Percentiles rank a stretch among this genome's conserved stretches.
Conservation (phyloP, 23 red algal species). For the Porphyridium purpureum region DNA sequence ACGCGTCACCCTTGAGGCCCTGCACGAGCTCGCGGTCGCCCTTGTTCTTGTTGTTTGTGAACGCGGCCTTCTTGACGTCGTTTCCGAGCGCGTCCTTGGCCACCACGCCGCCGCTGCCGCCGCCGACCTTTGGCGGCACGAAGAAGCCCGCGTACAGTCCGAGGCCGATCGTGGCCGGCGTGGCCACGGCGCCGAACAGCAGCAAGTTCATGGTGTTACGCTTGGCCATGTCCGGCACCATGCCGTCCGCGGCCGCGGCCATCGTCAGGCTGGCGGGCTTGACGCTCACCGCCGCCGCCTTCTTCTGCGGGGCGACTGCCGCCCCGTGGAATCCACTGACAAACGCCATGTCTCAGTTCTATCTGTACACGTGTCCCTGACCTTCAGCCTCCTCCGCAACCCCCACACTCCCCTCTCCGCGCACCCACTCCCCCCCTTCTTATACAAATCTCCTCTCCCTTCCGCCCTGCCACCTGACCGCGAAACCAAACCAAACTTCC, state of each 20-base stretch:
- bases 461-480: too few species aligned
- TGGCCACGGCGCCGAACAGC: constrained; percentile 39
- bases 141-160: constrained; percentile 64
- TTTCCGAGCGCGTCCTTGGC: constrained; percentile 79
- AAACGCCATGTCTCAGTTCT: too few species aligned
- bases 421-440: too few species aligned
- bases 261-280: too few species aligned
- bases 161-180: constrained; percentile 17
- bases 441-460: too few species aligned
- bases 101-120: constrained; percentile 19
- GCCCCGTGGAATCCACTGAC: too few species aligned
- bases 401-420: too few species aligned
- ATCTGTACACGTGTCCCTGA: too few species aligned
- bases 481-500: too few species aligned
- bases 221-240: constrained; percentile 92
- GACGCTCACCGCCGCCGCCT: too few species aligned
- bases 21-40: constrained; percentile 83
- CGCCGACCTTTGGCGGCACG: constrained; percentile 37
- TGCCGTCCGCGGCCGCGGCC: constrained; percentile 31
- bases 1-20: constrained; percentile 78
- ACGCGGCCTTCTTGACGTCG: constrained; percentile 50
- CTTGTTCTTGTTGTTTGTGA: constrained; percentile 24
- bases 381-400: too few species aligned
- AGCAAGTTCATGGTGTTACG: constrained; percentile 78
- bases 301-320: too few species aligned